Conservation (phyloP, 352 stramenopile species). For the Globisporangium spinosum region DNA sequence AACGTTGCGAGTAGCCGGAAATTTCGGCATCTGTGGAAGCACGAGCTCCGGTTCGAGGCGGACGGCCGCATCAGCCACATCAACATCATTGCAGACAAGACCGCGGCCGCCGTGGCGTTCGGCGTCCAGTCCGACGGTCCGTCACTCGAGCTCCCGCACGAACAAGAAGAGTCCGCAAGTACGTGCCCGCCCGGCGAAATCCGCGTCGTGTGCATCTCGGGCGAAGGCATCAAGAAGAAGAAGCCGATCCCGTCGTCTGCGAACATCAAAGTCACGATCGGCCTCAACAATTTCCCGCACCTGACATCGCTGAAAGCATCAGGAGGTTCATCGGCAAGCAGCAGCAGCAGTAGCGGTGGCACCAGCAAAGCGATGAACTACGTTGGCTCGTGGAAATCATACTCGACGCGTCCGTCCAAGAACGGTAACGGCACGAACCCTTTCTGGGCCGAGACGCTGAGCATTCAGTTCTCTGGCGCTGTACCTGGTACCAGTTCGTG, state of each 20-base stretch:
- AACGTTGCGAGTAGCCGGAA: constrained; percentile 62
- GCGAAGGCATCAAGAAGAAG: constrained; percentile 47
- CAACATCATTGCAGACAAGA: constrained; percentile 84
- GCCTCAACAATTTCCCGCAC: constrained; percentile 73
- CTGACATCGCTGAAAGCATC: constrained; percentile 40
- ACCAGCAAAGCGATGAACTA: constrained; percentile 42
- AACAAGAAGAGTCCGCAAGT: constrained; percentile 51
- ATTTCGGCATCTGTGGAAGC: constrained; percentile 82
- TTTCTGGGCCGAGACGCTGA: constrained; percentile 79
- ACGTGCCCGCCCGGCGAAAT: constrained; percentile 78
- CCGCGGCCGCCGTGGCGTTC: constrained; percentile 72
- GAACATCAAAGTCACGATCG: constrained; percentile 60
- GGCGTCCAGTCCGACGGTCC: constrained; percentile 51
- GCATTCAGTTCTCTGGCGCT: constrained; percentile 69
- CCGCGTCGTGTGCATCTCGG: constrained; percentile 77
- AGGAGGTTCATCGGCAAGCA: not conserved
- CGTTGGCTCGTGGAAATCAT: constrained; percentile 57
- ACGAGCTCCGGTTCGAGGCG: constrained; percentile 75
- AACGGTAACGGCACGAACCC: constrained; percentile 41
- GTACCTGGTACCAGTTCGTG: constrained; percentile 72
- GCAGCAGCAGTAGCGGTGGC: constrained; percentile 14
- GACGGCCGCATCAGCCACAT: constrained; percentile 81
- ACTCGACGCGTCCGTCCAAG: constrained; percentile 62
- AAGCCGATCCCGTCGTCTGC: constrained; percentile 41
- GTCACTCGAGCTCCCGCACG: constrained; percentile 55